A percentile compares a stretch with the other conserved stretches of the same genome.
Conservation (phyloP, 2,329 filamentous ascomycete species). For the Colletotrichum sp. region DNA sequence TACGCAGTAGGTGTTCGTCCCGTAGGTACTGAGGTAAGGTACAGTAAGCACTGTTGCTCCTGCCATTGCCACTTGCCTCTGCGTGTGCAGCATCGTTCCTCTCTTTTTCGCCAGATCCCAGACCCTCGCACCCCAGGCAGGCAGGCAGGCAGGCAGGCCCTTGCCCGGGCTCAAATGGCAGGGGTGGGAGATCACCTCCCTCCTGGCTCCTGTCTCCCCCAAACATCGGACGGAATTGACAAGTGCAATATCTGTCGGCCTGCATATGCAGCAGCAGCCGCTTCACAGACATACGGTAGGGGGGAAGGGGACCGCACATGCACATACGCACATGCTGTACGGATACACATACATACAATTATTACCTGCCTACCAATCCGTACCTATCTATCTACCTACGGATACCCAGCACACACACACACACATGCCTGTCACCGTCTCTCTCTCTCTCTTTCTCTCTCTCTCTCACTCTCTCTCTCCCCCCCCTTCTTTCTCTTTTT, state of each 20-base stretch:
- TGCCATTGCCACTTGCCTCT: neutral
- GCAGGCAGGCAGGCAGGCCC: neutral
- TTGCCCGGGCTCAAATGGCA: neutral
- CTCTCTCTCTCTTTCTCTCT: neutral
- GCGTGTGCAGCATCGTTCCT: neutral
- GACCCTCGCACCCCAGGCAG: neutral
- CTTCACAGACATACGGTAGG: neutral
- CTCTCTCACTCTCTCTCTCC: neutral
- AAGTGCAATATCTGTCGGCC: neutral
- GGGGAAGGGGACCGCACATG: neutral
- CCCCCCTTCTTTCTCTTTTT: neutral
- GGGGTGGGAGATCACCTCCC: slow-evolving; percentile 1
- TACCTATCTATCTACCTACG: neutral
- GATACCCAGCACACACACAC: neutral
- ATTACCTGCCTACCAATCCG: neutral
- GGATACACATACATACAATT: neutral
- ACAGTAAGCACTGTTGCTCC: neutral
- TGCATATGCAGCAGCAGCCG: neutral
- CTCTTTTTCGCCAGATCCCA: neutral
- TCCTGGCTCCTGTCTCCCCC: neutral
- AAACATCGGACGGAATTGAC: slow-evolving; percentile 12
- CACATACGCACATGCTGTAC: neutral
- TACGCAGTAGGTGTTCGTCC: no score
- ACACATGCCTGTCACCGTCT: neutral
- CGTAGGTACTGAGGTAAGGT: neutral